Evolutionary conservation across 768 basidiomycete species (phyloP), one percentile per base, ranked within the genome.

Genomic region (Cystofilobasidium capitatum): DNA sequence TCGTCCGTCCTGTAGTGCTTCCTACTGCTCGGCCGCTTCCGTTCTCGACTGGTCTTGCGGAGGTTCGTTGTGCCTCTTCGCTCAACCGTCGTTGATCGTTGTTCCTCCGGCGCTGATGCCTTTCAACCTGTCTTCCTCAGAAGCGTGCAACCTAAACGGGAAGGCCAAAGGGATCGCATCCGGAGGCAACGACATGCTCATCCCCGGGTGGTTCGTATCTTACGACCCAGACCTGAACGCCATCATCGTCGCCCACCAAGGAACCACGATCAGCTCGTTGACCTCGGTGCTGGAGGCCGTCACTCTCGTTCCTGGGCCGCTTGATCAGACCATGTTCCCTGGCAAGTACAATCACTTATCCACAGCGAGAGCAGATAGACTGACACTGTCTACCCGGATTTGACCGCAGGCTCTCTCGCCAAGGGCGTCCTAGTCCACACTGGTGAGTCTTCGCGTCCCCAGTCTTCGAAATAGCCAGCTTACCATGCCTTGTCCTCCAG

Each of bases 181-280:
- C 24, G 49, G 49, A n/a, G 49, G 49, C n/a, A 51, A 51, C 49
- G 49, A 51, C 49, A 29, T 26, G 24, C 49, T 51, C 24, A 26
- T 51, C 24, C 49, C 49, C 6, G 24, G 24, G 4, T 24, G 49
- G 49, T 24, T 8, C 26, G 49, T 51, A n/a, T n/a, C 49, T 6
- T 51, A 51, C 49, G 49, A 51, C 26, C 24, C 49, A 2, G n/a
- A n/a, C 12, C 26, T 29, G 13, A 5, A 51, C 24, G n/a, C n/a
- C 6, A 51, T 51, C 49, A 51, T 51, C 26, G 49, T 51, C 49
- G 49, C 49, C n/a, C 49, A 51, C 26, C 49, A 51, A 29, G 49
- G 49, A 5, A 51, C 49, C n/a, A 51, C n/a, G 12, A 24, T 20
- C 13, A 51, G 20, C 45, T 49, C 45, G 45, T n/a, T 49, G 17